These are phyloP conservation scores for Tympanopsis confertula DNA, from an alignment of 2,329 filamentous ascomycete genomes.

Conservation along the genomic window DNA sequence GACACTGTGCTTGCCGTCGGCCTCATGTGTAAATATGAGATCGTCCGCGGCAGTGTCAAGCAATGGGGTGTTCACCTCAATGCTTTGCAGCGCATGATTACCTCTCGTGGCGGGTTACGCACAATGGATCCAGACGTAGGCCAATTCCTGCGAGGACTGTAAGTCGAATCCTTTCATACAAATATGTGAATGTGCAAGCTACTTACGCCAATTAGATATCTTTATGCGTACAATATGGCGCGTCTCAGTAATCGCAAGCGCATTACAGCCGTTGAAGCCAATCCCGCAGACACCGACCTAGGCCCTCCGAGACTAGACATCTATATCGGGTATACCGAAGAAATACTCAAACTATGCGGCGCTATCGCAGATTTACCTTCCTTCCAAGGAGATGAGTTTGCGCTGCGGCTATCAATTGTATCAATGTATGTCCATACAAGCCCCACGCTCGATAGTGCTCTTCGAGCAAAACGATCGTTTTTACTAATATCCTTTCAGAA, in stretches of 20 bases:
- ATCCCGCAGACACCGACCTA: conserved; percentile 10
- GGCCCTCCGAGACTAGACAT: conserved; percentile 18
- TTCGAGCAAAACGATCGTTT: no score
- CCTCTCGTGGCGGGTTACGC: conserved; percentile 13
- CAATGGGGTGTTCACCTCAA: conserved; percentile 22
- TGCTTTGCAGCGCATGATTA: conserved; percentile 17
- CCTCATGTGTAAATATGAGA: conserved; percentile 22
- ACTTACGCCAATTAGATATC: conserved; percentile 13
- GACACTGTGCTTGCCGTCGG: conserved; percentile 19
- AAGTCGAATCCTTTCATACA: background rate
- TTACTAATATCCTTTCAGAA: no score
- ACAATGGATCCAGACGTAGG: background rate
- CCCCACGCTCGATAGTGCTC: no score
- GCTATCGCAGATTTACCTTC: conserved; percentile 17
- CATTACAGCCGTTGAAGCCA: conserved; percentile 7
- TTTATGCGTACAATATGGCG: conserved; percentile 19
- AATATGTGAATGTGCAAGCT: conserved; percentile 8
- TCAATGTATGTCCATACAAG: background rate
- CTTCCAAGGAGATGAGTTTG: conserved; percentile 5
- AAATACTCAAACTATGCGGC: conserved; percentile 18
- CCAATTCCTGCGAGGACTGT: background rate
- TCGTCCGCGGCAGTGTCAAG: conserved; percentile 21
- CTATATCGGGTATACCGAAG: conserved; percentile 22
- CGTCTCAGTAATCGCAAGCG: conserved; percentile 17
- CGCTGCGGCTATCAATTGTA: background rate